These are phyloP conservation scores for Pythium guiyangense DNA, from an alignment of 352 stramenopile species.

Conservation along the genomic window DNA sequence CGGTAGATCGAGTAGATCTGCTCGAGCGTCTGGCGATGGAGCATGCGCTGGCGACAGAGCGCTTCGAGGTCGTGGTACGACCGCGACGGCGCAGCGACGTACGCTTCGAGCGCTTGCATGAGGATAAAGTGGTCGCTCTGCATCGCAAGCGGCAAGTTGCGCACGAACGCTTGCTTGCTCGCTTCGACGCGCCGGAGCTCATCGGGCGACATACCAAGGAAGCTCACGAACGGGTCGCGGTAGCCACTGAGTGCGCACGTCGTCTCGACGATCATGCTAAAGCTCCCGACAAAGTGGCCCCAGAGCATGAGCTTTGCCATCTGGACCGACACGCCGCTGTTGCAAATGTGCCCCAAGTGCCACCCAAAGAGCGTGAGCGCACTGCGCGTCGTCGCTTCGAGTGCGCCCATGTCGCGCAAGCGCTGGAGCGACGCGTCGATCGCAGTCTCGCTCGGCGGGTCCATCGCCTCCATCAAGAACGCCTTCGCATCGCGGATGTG, in stretches of 20 bases:
- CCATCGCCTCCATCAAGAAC: conserved; percentile 91
- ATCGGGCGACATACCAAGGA: conserved; percentile 57
- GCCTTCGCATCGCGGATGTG: conserved; percentile 57
- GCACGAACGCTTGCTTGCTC: conserved; percentile 50
- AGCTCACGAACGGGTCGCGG: conserved; percentile 72
- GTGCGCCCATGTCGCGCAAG: conserved; percentile 75
- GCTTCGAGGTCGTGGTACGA: conserved; percentile 30
- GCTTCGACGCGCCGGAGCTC: conserved; percentile 51
- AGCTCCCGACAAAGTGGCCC: conserved; percentile 63
- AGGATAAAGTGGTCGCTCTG: conserved; percentile 75
- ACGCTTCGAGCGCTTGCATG: conserved; percentile 61
- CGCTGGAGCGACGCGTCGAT: conserved; percentile 91
- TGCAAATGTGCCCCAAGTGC: conserved; percentile 69
- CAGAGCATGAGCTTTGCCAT: conserved; percentile 72
- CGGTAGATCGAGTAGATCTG: conserved; percentile 68
- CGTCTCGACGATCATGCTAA: conserved; percentile 54
- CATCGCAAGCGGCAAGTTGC: conserved; percentile 30
- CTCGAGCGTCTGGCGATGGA: conserved; percentile 57
- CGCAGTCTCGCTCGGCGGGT: conserved; percentile 88
- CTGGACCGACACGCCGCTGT: conserved; percentile 55
- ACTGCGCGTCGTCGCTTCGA: conserved; percentile 25
- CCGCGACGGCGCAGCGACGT: conserved; percentile 33
- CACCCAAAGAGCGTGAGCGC: conserved; percentile 64
- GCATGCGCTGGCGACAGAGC: conserved; percentile 62
- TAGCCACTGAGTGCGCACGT: conserved; percentile 70